Percentiles rank a stretch among this genome's conserved stretches.
Conservation (phyloP, 805 yeast genomes). For the Ogataea paradorogensis region DNA sequence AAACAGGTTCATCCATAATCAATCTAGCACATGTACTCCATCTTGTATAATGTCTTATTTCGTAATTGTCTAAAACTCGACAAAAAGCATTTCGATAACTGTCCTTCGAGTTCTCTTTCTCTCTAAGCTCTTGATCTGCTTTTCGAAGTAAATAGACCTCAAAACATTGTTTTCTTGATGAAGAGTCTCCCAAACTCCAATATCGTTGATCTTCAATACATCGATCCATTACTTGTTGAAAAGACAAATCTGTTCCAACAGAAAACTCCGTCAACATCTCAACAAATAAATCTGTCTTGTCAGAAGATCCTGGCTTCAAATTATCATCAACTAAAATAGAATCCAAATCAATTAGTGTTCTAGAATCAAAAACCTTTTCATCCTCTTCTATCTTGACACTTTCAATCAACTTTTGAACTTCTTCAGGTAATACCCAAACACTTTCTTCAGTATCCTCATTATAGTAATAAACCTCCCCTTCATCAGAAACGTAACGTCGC, state of each 20-base stretch:
- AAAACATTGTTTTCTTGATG: conserved; percentile 56
- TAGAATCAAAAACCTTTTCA: conserved; percentile 8
- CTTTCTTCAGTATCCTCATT: conserved; percentile 62
- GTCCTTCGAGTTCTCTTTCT: conserved; percentile 51
- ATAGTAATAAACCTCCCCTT: conserved; percentile 67
- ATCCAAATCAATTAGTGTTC: conserved; percentile 10
- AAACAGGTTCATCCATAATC: conserved; percentile 64
- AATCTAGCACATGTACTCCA: conserved; percentile 59
- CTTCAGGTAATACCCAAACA: conserved; percentile 77
- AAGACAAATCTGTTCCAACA: conserved; percentile 77
- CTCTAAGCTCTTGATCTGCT: conserved; percentile 47
- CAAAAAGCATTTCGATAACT: conserved; percentile 55
- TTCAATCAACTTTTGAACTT: conserved; percentile 27
- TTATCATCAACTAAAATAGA: conserved; percentile 6
- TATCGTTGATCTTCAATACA: conserved; percentile 61
- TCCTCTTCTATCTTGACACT: conserved; percentile 1
- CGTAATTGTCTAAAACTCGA: conserved; percentile 41
- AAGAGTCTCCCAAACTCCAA: conserved; percentile 63
- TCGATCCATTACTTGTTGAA: conserved; percentile 57
- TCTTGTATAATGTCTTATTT: conserved; percentile 53
- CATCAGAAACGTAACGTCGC: conserved; percentile 48
- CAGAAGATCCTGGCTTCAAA: neutral
- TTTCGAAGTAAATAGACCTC: conserved; percentile 60
- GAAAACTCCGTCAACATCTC: conserved; percentile 50
- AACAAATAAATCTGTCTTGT: conserved; percentile 38